Percentiles rank a stretch among this genome's conserved stretches.
These are phyloP conservation scores for Ophiosphaerella korrae DNA, from an alignment of 2,329 filamentous ascomycete genomes.

Conservation along the genomic window DNA sequence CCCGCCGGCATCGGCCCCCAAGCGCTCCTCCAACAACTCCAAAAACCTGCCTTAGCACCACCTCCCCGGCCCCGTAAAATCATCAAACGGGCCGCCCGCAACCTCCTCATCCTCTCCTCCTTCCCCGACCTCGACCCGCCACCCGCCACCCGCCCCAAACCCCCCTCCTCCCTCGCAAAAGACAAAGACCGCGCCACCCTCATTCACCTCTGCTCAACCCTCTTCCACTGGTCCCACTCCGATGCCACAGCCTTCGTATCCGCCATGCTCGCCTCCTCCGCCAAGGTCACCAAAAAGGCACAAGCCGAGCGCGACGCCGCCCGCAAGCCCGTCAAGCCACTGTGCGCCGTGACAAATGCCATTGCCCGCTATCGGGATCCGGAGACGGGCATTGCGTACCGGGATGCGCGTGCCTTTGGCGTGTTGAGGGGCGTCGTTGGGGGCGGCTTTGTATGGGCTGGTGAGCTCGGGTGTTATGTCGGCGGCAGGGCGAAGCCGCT, in stretches of 20 bases:
- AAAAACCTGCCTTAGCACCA: conserved; percentile 20
- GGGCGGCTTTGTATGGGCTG: conserved; percentile 83
- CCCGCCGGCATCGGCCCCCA: conserved; percentile 23
- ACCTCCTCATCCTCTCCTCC: conserved; percentile 61
- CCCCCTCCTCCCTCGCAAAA: conserved; percentile 48
- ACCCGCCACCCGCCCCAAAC: conserved; percentile 53
- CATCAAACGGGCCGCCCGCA: conserved; percentile 60
- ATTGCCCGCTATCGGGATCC: conserved; percentile 85
- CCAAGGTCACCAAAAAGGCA: conserved; percentile 51
- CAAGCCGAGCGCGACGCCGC: conserved; percentile 34
- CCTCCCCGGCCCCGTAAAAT: conserved; percentile 35
- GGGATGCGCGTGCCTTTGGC: conserved; percentile 78
- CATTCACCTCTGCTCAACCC: conserved; percentile 58
- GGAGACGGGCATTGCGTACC: conserved; percentile 79
- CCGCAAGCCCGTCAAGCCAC: conserved; percentile 37
- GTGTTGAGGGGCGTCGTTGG: conserved; percentile 76
- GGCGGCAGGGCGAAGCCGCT: conserved; percentile 58
- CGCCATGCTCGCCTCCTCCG: conserved; percentile 51
- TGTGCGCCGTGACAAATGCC: conserved; percentile 81
- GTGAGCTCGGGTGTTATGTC: conserved; percentile 80
- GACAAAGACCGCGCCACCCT: conserved; percentile 54
- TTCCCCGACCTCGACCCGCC: conserved; percentile 50
- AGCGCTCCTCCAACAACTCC: conserved; percentile 29
- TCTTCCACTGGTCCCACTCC: conserved; percentile 40
- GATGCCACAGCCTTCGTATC: conserved; percentile 39